Conservation (phyloP, 495 filamentous ascomycete species). For the Lineolata rhizophorae region DNA sequence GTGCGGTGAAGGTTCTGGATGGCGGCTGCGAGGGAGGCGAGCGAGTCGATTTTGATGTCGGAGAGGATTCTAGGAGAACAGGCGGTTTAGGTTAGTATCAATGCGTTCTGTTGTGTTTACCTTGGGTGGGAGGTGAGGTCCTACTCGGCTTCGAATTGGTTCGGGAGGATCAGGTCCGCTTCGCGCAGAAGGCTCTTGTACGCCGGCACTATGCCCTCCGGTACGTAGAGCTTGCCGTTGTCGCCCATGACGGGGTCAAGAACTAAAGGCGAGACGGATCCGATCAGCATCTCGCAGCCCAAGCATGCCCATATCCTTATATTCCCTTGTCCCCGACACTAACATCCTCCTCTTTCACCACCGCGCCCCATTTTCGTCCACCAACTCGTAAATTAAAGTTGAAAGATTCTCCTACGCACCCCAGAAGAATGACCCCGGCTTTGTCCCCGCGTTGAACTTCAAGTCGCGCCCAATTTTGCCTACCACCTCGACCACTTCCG, state of each 20-base stretch:
- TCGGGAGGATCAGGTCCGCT: constrained; percentile 83
- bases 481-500: constrained; percentile 59
- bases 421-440: constrained; percentile 79
- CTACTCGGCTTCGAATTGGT: constrained; percentile 94
- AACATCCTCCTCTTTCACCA: too few species aligned
- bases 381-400: neutral
- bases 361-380: too few species aligned
- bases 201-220: constrained; percentile 70
- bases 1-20: constrained; percentile 54
- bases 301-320: too few species aligned
- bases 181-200: constrained; percentile 57
- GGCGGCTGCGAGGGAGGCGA: constrained; percentile 45
- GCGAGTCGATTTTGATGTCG: constrained; percentile 57
- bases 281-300: too few species aligned
- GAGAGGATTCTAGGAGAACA: constrained; percentile 48
- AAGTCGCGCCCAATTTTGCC: constrained; percentile 66
- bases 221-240: constrained; percentile 75
- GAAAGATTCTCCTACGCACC: constrained; percentile 20
- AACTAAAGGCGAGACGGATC: constrained; percentile 24
- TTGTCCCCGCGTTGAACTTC: constrained; percentile 35
- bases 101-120: neutral
- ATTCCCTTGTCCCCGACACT: too few species aligned
- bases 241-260: constrained; percentile 98
- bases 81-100: too few species aligned
- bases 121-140: constrained; percentile 9